A percentile compares a stretch with the other conserved stretches of the same genome.
These are phyloP conservation scores for Leccinum fibrillosum DNA, from an alignment of 768 basidiomycete species.

Conservation along the genomic window DNA sequence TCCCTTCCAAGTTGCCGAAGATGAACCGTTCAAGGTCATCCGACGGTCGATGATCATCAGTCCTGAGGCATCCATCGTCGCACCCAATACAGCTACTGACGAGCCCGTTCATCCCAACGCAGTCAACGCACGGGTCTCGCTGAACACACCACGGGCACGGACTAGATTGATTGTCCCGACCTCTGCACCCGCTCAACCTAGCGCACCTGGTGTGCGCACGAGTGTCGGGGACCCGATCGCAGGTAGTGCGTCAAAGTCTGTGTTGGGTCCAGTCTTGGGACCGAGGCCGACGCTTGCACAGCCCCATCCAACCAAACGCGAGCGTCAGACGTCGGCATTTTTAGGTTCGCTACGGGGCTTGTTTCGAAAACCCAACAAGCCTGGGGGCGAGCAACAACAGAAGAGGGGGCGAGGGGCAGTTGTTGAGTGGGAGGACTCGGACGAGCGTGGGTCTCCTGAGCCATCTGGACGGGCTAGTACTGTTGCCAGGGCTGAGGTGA, in stretches of 20 bases:
- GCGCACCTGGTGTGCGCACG: background rate
- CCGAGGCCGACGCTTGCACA: background rate
- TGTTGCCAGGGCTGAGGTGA: background rate
- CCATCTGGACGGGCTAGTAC: background rate
- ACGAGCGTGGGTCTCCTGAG: background rate
- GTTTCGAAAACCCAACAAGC: slow-evolving; percentile 20
- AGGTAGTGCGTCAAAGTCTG: background rate
- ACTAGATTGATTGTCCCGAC: background rate
- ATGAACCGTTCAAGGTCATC: slow-evolving; percentile 23
- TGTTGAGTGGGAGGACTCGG: slow-evolving; percentile 18
- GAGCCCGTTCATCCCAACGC: background rate
- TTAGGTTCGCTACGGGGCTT: slow-evolving; percentile 27
- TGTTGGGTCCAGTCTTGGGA: background rate
- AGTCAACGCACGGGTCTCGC: background rate
- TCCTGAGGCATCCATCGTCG: background rate
- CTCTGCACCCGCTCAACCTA: background rate
- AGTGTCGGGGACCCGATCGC: background rate
- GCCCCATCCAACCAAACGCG: slow-evolving; percentile 9
- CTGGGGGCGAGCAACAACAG: background rate
- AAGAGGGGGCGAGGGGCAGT: slow-evolving; percentile 1
- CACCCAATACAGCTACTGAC: background rate
- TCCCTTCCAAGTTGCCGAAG: slow-evolving; percentile 24
- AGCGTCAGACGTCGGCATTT: slow-evolving; percentile 22
- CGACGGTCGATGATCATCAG: slow-evolving; percentile 3
- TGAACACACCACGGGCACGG: background rate